Evolutionary conservation across 805 yeast genomes (phyloP), one percentile per base, ranked within the genome.

Genomic region (Candida wancherniae): DNA sequence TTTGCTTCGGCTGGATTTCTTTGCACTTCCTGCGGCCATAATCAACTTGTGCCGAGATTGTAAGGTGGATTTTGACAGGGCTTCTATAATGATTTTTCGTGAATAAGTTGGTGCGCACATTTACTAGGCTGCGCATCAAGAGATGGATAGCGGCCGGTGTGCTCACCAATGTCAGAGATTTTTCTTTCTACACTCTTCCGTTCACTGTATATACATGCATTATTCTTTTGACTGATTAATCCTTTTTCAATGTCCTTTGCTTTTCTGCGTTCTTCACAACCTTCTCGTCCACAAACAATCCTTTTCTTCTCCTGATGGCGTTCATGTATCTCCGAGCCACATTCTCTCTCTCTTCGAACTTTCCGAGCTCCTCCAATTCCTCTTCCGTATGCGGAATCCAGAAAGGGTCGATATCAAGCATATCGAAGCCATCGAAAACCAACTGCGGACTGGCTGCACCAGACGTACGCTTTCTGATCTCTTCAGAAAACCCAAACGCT

Each of bases 371-470:
- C 54, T 92, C 97, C 26, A 92, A 59, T 55, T 92, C 98, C 55
- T 87, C 97, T 47, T 85, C 97, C 0, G 98, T 92, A 3, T 92
- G 84, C 9, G 99, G 99, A 10, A 92, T 95, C 99, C 99, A 92
- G 68, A 84, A 92, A 26, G 99, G 99, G 65, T 92, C 97, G 44
- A 82, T 74, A 42, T 87, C 94, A 30, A 90, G 74, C 41, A 80
- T 64, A 48, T 87, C 92, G 53, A 74, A 92, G 1, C 97, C 97
- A 17, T 83, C 73, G 50, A 90, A 92, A 7, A 88, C 84, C 31
- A 92, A 67, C 57, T 92, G 98, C 0, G 99, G 98, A 48, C 84
- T 82, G 2, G 98, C 98, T 3, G 96, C 95, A 36, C 99, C 99
- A 1, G 95, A 84, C 0, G 98, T 90, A 44, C 75, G 75, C 59